A percentile compares a stretch with the other conserved stretches of the same genome.
Conservation (phyloP, 495 filamentous ascomycete genomes). For the Penicillium egyptiacum region DNA sequence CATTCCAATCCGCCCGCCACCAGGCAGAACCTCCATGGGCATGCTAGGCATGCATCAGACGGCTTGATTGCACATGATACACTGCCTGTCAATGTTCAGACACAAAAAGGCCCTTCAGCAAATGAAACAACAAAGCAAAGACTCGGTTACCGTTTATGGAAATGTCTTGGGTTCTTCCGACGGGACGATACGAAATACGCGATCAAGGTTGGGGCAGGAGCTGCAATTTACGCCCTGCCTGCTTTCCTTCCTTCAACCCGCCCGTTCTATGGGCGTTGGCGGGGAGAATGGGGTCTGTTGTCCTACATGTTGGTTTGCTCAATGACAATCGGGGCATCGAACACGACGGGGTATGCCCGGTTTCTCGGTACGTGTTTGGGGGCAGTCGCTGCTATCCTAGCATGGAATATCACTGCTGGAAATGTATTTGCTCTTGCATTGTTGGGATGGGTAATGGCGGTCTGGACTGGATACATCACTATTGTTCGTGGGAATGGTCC, state of each 20-base stretch:
- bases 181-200: conserved; percentile 75
- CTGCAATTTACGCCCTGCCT: conserved; percentile 80
- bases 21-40: not conserved
- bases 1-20: not conserved
- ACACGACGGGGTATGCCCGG: conserved; percentile 82
- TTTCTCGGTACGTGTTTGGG: conserved; percentile 88
- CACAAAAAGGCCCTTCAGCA: conserved; percentile 5
- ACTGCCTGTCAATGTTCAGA: conserved; percentile 6
- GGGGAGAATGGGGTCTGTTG: conserved; percentile 93
- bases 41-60: conserved; percentile 10
- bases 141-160: conserved; percentile 59
- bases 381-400: conserved; percentile 67
- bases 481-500: conserved; percentile 80
- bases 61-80: conserved; percentile 11
- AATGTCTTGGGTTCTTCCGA: conserved; percentile 55
- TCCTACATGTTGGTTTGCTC: conserved; percentile 98
- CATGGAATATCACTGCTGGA: conserved; percentile 72
- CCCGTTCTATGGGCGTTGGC: conserved; percentile 81
- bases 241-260: conserved; percentile 78
- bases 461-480: conserved; percentile 87
- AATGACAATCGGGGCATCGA: conserved; percentile 94
- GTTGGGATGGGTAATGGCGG: conserved; percentile 75
- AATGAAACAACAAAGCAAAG: conserved; percentile 30
- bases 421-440: conserved; percentile 73
- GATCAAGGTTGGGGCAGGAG: conserved; percentile 88